Evolutionary conservation across 345 rosid species (phyloP).

Genomic region (Salix arbutifolia): DNA sequence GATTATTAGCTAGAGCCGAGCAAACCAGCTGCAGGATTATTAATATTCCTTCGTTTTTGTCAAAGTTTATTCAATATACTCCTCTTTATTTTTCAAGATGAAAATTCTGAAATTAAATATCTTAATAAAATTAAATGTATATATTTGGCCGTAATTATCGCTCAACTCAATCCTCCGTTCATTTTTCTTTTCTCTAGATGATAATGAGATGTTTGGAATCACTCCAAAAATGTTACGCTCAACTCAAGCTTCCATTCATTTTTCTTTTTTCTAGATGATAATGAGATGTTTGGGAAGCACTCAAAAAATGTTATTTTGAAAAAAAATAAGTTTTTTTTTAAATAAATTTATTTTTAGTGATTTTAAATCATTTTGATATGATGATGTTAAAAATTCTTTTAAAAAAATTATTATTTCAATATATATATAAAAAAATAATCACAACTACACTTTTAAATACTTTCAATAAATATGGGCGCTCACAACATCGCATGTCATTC

Average conservation of each 20-base stretch:
- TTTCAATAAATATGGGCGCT: no score
- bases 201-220: no score
- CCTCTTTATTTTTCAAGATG: neutral
- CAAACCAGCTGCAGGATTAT: neutral
- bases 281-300: no score
- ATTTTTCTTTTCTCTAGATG: neutral
- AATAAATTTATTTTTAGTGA: no score
- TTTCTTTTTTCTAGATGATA: neutral
- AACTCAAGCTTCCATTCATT: neutral
- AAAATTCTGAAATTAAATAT: neutral
- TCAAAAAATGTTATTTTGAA: no score
- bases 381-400: no score
- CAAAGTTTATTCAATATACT: neutral
- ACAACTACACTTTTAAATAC: no score
- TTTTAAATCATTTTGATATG: no score
- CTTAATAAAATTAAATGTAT: neutral
- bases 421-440: no score
- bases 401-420: no score
- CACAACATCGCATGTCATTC: no score
- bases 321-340: no score
- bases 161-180: neutral
- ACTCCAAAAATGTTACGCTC: neutral
- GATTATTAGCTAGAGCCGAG: neutral
- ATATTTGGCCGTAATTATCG: neutral
- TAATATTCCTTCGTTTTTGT: neutral